A percentile compares a stretch with the other conserved stretches of the same genome.
These are phyloP conservation scores for Pseudonitzschia multiseries DNA, from an alignment of 108 stramenopile genomes.

Conservation along the genomic window DNA sequence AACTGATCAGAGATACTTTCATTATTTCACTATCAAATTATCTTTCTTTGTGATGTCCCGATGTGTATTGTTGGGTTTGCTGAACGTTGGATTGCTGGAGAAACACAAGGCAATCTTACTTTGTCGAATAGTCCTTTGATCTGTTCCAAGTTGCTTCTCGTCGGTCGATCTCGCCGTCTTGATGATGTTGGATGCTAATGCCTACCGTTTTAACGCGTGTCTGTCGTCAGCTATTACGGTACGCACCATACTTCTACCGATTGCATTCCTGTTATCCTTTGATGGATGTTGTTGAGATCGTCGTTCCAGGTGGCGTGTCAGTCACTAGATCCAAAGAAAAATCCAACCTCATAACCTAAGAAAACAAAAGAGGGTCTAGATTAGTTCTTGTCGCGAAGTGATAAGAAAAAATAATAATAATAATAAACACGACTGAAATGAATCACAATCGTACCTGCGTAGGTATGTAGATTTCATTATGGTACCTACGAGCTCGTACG, in stretches of 20 bases:
- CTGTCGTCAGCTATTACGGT: background rate
- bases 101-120: background rate
- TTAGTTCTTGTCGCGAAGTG: background rate
- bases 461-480: too few species aligned
- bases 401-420: background rate
- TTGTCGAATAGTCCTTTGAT: background rate
- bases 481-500: too few species aligned
- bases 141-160: background rate
- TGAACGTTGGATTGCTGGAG: background rate
- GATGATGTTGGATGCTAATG: background rate
- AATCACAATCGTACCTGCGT: background rate
- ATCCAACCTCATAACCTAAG: background rate
- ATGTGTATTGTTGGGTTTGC: too few species aligned
- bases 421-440: background rate
- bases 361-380: background rate
- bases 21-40: background rate
- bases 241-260: background rate
- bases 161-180: background rate
- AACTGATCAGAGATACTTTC: background rate
- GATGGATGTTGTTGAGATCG: background rate
- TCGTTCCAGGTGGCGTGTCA: slow-evolving; percentile 1
- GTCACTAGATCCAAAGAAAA: background rate
- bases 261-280: background rate
- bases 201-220: background rate
- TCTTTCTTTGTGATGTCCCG: background rate